Percentiles rank a stretch among this genome's conserved stretches.
Evolutionary conservation across 352 stramenopile species (phyloP).

Genomic region (Albugo candida): DNA sequence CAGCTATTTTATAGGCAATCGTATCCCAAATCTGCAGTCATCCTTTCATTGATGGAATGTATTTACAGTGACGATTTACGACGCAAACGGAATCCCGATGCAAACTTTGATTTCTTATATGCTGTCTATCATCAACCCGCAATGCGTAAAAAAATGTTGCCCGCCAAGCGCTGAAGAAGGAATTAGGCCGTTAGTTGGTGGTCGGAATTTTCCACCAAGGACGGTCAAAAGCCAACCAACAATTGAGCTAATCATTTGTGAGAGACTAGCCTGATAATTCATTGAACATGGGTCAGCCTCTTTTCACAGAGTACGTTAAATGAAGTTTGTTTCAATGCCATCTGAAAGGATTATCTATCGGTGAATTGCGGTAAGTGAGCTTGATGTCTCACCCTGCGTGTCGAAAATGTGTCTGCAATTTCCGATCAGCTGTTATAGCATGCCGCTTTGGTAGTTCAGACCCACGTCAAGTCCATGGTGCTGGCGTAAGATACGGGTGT

Average conservation of each 20-base stretch:
- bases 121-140: slow-evolving; percentile 50
- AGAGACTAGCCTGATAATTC: too few relatives aligned
- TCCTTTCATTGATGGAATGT: slow-evolving; percentile 40
- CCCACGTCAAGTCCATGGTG: slow-evolving; percentile 34
- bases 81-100: slow-evolving; percentile 10
- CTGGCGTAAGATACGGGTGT: slow-evolving; percentile 31
- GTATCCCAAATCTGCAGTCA: slow-evolving; percentile 22
- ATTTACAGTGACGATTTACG: slow-evolving; percentile 36
- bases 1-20: slow-evolving; percentile 39
- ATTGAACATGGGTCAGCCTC: too few relatives aligned
- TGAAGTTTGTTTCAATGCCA: slow-evolving; percentile 19
- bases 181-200: too few relatives aligned
- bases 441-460: slow-evolving; percentile 33
- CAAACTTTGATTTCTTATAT: slow-evolving; percentile 28
- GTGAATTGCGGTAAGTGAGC: slow-evolving; percentile 27
- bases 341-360: slow-evolving; percentile 31
- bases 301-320: too few relatives aligned
- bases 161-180: too few relatives aligned
- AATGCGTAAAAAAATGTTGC: slow-evolving; percentile 19
- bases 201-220: too few relatives aligned
- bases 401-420: slow-evolving; percentile 15
- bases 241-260: too few relatives aligned
- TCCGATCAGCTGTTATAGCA: slow-evolving; percentile 38
- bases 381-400: slow-evolving; percentile 10
- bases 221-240: too few relatives aligned